phyloP scores from a whole-genome alignment of 202 grass and related monocot genomes.

The Hordeum pubiflorum region DNA sequence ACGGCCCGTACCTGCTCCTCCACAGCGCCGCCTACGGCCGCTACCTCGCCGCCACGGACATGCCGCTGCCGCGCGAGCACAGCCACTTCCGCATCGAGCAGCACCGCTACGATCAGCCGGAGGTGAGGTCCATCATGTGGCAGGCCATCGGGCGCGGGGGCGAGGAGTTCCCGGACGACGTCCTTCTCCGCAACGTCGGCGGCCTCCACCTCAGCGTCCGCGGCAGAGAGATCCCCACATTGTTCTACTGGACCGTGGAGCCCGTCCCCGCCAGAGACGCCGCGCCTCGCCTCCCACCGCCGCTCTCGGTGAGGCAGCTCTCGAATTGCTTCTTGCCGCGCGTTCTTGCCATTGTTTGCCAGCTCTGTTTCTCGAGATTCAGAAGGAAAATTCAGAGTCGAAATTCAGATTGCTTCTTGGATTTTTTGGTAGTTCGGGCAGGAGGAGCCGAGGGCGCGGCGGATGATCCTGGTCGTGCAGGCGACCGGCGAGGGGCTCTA shows the following conservation, averaged over 20 bases:
- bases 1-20: neutral
- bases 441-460: neutral
- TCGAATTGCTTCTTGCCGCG: neutral
- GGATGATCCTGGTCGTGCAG: neutral
- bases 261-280: neutral
- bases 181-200: neutral
- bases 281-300: neutral
- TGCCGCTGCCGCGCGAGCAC: neutral
- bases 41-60: neutral
- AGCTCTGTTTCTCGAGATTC: neutral
- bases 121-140: neutral
- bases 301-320: neutral
- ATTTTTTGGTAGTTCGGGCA: too few species aligned
- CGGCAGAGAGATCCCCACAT: too few species aligned
- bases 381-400: too few species aligned
- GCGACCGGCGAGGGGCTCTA: neutral
- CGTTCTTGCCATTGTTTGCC: neutral
- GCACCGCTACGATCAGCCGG: neutral
- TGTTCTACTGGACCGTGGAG: neutral
- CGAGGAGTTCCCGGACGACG: too few species aligned
- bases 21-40: constrained; percentile 1
- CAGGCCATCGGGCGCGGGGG: too few species aligned
- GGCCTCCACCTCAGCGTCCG: neutral
- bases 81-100: neutral
- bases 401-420: neutral